Evolutionary conservation across 768 basidiomycete species (phyloP).

Genomic region (Pholiota molesta): DNA sequence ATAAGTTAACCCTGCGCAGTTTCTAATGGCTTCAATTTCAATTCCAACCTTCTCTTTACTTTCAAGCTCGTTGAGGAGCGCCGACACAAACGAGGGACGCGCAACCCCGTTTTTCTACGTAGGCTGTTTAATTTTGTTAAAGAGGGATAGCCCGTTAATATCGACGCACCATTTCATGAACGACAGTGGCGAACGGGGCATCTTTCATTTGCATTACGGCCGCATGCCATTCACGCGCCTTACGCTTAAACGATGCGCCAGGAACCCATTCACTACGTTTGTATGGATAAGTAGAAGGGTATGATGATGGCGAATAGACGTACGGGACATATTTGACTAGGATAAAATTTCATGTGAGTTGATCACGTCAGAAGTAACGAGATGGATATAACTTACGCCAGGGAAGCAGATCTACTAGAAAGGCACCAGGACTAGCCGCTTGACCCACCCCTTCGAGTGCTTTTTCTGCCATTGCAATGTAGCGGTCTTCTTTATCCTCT

Average conservation of each 20-base stretch:
- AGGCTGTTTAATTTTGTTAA: not conserved
- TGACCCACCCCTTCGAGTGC: slow-evolving; percentile 53
- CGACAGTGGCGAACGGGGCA: slow-evolving; percentile 40
- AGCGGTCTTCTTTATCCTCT: slow-evolving; percentile 44
- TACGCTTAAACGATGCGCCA: slow-evolving; percentile 51
- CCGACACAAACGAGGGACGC: slow-evolving; percentile 31
- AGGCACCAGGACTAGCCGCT: slow-evolving; percentile 54
- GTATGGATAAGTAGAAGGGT: not conserved
- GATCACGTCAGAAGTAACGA: slow-evolving; percentile 16
- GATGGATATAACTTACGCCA: slow-evolving; percentile 33
- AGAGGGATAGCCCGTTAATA: not conserved
- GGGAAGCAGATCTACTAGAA: slow-evolving; percentile 42
- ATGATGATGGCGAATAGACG: slow-evolving; percentile 13
- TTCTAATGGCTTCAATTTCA: slow-evolving; percentile 22
- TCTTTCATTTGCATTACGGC: slow-evolving; percentile 53
- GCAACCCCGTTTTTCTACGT: slow-evolving; percentile 35
- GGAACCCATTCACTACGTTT: slow-evolving; percentile 49
- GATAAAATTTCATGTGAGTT: slow-evolving; percentile 29
- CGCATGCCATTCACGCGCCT: slow-evolving; percentile 50
- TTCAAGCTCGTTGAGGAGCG: slow-evolving; percentile 22
- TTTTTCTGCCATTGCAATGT: slow-evolving; percentile 54
- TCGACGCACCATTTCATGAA: slow-evolving; percentile 38
- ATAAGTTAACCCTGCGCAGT: slow-evolving; percentile 25
- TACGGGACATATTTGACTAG: slow-evolving; percentile 52
- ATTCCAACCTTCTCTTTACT: slow-evolving; percentile 6